phyloP scores from a whole-genome alignment of 2,329 filamentous ascomycete genomes.

The Pseudogymnoascus sp. region DNA sequence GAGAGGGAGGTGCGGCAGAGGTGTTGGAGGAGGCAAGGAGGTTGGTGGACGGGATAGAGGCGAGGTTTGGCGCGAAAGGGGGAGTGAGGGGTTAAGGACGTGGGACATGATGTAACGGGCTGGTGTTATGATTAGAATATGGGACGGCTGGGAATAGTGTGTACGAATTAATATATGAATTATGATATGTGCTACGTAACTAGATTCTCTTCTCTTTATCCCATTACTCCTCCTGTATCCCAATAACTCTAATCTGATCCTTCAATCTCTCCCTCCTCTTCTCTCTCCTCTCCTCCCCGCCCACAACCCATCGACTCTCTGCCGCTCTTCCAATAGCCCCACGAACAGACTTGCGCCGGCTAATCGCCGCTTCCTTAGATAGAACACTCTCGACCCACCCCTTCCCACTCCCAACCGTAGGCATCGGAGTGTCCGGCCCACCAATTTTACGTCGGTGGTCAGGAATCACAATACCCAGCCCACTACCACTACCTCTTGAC shows the following conservation, averaged over 20 bases:
- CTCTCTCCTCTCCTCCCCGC: background rate
- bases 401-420: background rate
- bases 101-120: background rate
- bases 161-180: background rate
- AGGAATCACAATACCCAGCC: constrained; percentile 3
- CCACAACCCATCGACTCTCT: background rate
- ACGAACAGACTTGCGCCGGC: background rate
- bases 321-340: background rate
- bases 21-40: background rate
- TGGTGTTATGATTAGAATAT: background rate
- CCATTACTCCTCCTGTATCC: background rate
- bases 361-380: background rate
- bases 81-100: background rate
- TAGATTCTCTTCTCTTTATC: background rate
- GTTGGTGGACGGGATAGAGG: background rate
- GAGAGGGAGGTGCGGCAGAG: background rate
- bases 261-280: background rate
- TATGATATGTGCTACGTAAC: background rate
- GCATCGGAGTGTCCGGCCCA: background rate
- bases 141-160: background rate
- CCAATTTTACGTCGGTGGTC: background rate
- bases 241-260: background rate
- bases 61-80: background rate
- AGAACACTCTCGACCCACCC: background rate
- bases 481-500: background rate